Evolutionary conservation across 164 flowering plant genomes (phyloP).

Genomic region (Piper betle): DNA sequence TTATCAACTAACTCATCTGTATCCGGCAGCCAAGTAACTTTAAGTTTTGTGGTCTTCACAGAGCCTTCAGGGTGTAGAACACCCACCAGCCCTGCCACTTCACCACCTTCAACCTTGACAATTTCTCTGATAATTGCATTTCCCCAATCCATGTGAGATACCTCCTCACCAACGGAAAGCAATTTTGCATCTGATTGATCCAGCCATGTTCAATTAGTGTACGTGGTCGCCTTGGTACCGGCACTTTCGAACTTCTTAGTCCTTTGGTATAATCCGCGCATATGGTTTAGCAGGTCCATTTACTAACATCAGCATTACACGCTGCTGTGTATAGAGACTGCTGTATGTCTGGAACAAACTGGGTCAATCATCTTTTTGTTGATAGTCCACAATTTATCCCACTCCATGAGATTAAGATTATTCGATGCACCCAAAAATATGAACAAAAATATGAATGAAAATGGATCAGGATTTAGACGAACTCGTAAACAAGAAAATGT

Average conservation of each 20-base stretch:
- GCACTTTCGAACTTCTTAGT: conserved; percentile 83
- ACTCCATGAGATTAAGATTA: conserved; percentile 95
- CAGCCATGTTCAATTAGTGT: conserved; percentile 63
- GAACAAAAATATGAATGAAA: not conserved
- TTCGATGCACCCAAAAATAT: conserved; percentile 99
- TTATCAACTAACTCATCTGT: conserved; percentile 59
- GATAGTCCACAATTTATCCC: conserved; percentile 97
- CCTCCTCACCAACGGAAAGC: conserved; percentile 60
- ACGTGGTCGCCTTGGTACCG: conserved; percentile 78
- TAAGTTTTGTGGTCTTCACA: conserved; percentile 85
- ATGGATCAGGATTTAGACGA: not conserved
- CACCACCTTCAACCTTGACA: conserved; percentile 48
- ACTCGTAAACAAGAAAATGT: not conserved
- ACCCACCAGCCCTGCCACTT: conserved; percentile 40
- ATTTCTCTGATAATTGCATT: conserved; percentile 75
- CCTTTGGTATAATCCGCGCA: conserved; percentile 66
- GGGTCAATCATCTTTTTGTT: conserved; percentile 95
- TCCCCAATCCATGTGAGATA: conserved; percentile 95
- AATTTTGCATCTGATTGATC: conserved; percentile 63
- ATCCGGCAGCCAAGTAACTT: conserved; percentile 92
- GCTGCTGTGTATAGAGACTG: conserved; percentile 57
- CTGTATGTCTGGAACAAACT: conserved; percentile 92
- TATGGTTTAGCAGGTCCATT: conserved; percentile 80
- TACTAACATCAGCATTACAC: conserved; percentile 47
- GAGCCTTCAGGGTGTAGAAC: conserved; percentile 83